phyloP scores from a whole-genome alignment of 2,329 filamentous ascomycete species.

The Alternaria gansuensis region DNA sequence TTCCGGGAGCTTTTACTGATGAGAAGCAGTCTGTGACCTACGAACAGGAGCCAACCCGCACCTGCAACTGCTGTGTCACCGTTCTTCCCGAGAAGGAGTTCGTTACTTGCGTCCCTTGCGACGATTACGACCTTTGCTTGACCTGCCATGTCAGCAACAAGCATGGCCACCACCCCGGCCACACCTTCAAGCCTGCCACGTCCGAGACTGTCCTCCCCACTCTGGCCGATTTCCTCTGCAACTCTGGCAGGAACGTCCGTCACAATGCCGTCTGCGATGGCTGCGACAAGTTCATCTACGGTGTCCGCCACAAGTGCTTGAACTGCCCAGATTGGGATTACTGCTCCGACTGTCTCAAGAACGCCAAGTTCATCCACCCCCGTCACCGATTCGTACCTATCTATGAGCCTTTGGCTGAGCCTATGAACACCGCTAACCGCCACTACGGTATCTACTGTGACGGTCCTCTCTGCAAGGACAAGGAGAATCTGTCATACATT shows the following conservation, averaged over 20 bases:
- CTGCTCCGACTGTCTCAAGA: conserved; percentile 77
- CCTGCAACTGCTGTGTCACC: conserved; percentile 75
- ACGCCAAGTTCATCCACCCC: conserved; percentile 74
- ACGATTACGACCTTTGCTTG: conserved; percentile 92
- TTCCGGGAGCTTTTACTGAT: conserved; percentile 58
- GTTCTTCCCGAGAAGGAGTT: conserved; percentile 81
- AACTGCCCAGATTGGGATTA: conserved; percentile 98
- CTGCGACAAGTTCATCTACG: conserved; percentile 86
- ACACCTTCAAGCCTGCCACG: conserved; percentile 76
- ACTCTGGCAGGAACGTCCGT: conserved; percentile 78
- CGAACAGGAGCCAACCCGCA: conserved; percentile 63
- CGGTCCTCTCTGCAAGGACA: conserved; percentile 80
- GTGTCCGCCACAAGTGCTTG: conserved; percentile 94
- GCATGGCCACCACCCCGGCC: conserved; percentile 91
- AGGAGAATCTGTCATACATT: conserved; percentile 69
- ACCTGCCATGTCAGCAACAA: conserved; percentile 76
- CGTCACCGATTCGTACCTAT: conserved; percentile 88
- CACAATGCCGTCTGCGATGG: conserved; percentile 95
- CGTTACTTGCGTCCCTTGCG: conserved; percentile 83
- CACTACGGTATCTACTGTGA: conserved; percentile 95
- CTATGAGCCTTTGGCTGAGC: conserved; percentile 73
- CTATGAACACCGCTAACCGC: conserved; percentile 58
- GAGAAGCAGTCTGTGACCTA: conserved; percentile 54
- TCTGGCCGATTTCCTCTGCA: conserved; percentile 72
- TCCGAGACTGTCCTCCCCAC: conserved; percentile 66